Base-by-base conservation (phyloP, 2,329 filamentous ascomycete species). In the Lachnellula willkommii region DNA sequence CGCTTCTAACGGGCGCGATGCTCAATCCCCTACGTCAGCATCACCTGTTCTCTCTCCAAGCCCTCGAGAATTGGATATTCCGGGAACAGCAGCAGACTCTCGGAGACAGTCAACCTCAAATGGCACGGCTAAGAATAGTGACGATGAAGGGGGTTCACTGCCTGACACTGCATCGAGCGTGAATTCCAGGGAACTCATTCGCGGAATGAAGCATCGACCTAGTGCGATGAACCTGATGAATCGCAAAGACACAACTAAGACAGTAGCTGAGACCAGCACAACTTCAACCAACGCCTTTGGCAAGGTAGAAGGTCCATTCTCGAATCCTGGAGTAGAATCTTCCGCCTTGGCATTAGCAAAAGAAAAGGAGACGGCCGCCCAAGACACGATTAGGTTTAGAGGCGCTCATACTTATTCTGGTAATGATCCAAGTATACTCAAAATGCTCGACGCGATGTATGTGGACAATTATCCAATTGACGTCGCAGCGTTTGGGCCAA, bases 401-500 rank as follows among this genome's bases (percentile, higher is more conserved):
- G 79, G 82, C 3, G 85, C 84, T 42, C 93, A 97, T 72, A 90
- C 88, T 2, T 97, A 99, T 68, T 80, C 83, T 46, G 94, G 94
- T 1, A 91, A 88, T 55, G 84, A 88, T 58, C 84, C 85, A 4
- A 83, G 75, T 64, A 82, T 88, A 52, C 74, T 88, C 48, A 80
- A 80, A 66, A 85, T 88, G 80, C 72, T 99, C 4, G 90, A 96
- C 68, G 84, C 88, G 5, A 91, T 97, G 74, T 96, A 93, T 67
- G 78, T 84, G 26, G 82, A 88, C 57, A 86, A 86, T 61, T 87
- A 84, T 61, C 83, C 84, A 9, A 82, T 82, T 52, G 83, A 88
- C 60, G 74, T 85, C 47, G 72, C 79, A 45, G 83, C 87, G 65
- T 87, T 96, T 69, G 94, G 94, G 0, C 92, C 92, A 0, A 79